Evolutionary conservation across 2,329 filamentous ascomycete species (phyloP).

Genomic region (Periconia sp.): DNA sequence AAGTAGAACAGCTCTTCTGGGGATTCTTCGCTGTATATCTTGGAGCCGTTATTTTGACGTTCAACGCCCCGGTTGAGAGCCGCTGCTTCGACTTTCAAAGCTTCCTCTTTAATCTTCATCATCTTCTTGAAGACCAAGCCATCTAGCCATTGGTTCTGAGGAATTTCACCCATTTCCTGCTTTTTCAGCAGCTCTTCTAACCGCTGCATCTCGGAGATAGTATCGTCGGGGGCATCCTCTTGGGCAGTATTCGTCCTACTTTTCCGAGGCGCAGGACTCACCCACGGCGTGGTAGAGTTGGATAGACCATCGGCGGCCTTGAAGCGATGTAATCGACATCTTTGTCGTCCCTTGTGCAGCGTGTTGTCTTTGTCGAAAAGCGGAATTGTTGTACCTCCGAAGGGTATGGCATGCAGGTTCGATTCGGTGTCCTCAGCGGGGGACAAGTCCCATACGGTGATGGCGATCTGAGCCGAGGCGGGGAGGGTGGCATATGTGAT

Average conservation of each 20-base stretch:
- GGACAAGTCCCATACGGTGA: slow-evolving; percentile 94
- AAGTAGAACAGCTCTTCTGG: slow-evolving; percentile 71
- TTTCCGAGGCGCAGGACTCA: slow-evolving; percentile 57
- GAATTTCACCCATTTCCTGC: slow-evolving; percentile 96
- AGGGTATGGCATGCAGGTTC: slow-evolving; percentile 79
- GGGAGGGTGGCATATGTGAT: slow-evolving; percentile 83
- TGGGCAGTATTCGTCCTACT: slow-evolving; percentile 53
- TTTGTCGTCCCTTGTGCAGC: slow-evolving; percentile 86
- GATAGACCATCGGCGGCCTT: slow-evolving; percentile 84
- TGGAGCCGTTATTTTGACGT: slow-evolving; percentile 12
- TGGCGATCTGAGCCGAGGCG: slow-evolving; percentile 78
- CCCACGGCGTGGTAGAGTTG: slow-evolving; percentile 75
- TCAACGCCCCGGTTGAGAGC: slow-evolving; percentile 39
- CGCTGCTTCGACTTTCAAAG: slow-evolving; percentile 36
- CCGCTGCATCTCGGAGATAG: slow-evolving; percentile 83
- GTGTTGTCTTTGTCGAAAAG: slow-evolving; percentile 95
- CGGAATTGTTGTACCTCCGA: slow-evolving; percentile 87
- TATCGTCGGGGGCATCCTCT: slow-evolving; percentile 56
- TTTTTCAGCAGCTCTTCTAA: slow-evolving; percentile 92
- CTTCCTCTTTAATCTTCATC: slow-evolving; percentile 63
- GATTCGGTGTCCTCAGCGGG: slow-evolving; percentile 71
- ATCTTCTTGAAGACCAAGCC: slow-evolving; percentile 89
- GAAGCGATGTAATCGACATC: slow-evolving; percentile 82
- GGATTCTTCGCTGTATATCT: slow-evolving; percentile 29
- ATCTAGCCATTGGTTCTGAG: slow-evolving; percentile 91